Base-by-base conservation (phyloP, 2,329 filamentous ascomycete genomes). In the Hymenoscyphus infarciens region DNA sequence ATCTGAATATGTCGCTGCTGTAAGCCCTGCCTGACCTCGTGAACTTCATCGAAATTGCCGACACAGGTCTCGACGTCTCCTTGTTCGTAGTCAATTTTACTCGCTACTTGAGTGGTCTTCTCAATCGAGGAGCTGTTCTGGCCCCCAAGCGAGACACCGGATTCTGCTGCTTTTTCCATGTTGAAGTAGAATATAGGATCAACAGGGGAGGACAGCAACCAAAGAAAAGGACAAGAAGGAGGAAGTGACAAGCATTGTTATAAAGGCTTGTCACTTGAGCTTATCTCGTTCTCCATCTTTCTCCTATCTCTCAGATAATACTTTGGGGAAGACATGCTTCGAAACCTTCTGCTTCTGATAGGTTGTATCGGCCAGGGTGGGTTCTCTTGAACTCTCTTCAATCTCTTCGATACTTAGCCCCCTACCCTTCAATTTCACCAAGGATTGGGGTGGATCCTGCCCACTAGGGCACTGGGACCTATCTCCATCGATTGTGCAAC, bases 1-100 rank as follows among this genome's bases (percentile, higher is more conserved):
- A 79, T 76, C 56, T 76, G 77, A 70, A 71, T 69, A 70, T 79
- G 77, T 25, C 77, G 75, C 62, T 80, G 78, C n/a, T 75, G 71
- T 19, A 81, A 71, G 3, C 77, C 77, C 33, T 75, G 74, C 22
- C 71, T 77, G 60, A 38, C 53, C 45, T 52, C 45, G 19, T 25
- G 19, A 8, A 52, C 8, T 25, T 52, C 45, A 13, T 52, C 45
- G 19, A 52, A 52, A 52, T 52, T 52, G 45, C 45, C 45, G 7
- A 52, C 45, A 22, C 45, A 52, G 25, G 13, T 8, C 45, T 52
- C 19, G 45, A 52, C 45, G 5, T 52, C 45, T 25, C 19, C 45
- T 52, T 22, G 45, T 25, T 22, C 19, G 45, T 52, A 22, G 45
- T 52, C 19, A 52, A 25, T 22, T 10, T 52, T 22, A 5, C 19